These are phyloP conservation scores for Lipomyces spencermartinsiae DNA, from an alignment of 805 yeast species.

Conservation along the genomic window DNA sequence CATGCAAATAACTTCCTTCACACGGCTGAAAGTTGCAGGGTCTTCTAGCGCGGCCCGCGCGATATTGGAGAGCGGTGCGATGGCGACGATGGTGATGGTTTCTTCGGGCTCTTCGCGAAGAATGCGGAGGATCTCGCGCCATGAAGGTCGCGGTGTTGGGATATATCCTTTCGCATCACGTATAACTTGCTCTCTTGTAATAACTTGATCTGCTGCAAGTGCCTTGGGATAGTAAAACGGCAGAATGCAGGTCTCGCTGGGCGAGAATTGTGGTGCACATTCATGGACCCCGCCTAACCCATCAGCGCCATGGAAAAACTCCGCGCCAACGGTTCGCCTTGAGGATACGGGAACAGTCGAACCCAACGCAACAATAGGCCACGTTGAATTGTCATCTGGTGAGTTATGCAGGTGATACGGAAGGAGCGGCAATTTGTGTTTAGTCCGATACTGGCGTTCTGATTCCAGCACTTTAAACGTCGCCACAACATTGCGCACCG, in stretches of 20 bases:
- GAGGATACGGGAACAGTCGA: slow-evolving; percentile 42
- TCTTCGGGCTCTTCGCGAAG: slow-evolving; percentile 46
- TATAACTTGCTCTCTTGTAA: slow-evolving; percentile 17
- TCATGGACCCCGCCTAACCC: slow-evolving; percentile 51
- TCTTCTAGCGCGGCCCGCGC: slow-evolving; percentile 51
- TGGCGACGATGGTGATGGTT: slow-evolving; percentile 49
- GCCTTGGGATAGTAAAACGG: slow-evolving; percentile 37
- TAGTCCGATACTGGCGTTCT: slow-evolving; percentile 44
- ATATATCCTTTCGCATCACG: slow-evolving; percentile 41
- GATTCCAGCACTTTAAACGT: slow-evolving; percentile 46
- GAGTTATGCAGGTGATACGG: slow-evolving; percentile 35
- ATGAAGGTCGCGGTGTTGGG: slow-evolving; percentile 43
- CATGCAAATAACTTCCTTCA: slow-evolving; percentile 48
- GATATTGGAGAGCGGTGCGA: slow-evolving; percentile 52
- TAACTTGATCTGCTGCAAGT: slow-evolving; percentile 19
- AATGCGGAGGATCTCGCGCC: slow-evolving; percentile 48
- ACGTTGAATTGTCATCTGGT: slow-evolving; percentile 26
- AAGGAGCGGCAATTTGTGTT: slow-evolving; percentile 34
- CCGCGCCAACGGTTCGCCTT: slow-evolving; percentile 47
- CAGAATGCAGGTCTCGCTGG: slow-evolving; percentile 41
- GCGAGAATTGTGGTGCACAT: slow-evolving; percentile 47
- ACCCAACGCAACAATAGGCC: slow-evolving; percentile 48
- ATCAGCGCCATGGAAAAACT: slow-evolving; percentile 51
- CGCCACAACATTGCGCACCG: slow-evolving; percentile 48
- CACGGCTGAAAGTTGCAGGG: slow-evolving; percentile 46